Evolutionary conservation across 768 basidiomycete species (phyloP).

Genomic region (Pleurotus cornucopiae): DNA sequence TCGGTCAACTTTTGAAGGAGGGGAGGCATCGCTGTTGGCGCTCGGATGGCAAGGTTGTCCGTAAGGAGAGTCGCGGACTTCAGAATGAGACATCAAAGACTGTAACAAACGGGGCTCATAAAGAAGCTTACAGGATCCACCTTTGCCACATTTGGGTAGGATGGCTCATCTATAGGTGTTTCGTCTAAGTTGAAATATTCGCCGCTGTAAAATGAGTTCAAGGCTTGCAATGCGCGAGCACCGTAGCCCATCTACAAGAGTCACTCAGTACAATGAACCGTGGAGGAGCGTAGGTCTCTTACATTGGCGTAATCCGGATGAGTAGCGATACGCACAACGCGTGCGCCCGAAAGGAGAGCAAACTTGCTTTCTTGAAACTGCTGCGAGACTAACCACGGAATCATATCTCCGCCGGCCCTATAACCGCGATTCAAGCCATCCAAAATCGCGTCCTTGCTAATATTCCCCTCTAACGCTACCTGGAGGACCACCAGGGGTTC

Average conservation of each 20-base stretch:
- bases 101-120: neutral
- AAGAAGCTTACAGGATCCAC: slow-evolving; percentile 37
- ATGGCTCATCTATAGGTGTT: slow-evolving; percentile 40
- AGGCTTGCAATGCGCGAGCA: slow-evolving; percentile 76
- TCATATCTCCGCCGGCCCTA: slow-evolving; percentile 92
- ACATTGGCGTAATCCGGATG: slow-evolving; percentile 95
- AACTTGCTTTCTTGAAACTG: slow-evolving; percentile 97
- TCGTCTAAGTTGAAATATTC: slow-evolving; percentile 90
- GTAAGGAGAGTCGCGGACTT: slow-evolving; percentile 55
- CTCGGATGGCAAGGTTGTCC: slow-evolving; percentile 72
- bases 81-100: neutral
- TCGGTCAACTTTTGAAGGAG: slow-evolving; percentile 88
- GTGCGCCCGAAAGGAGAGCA: slow-evolving; percentile 84
- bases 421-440: slow-evolving; percentile 82
- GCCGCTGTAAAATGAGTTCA: slow-evolving; percentile 90
- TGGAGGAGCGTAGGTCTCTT: slow-evolving; percentile 22
- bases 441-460: slow-evolving; percentile 80
- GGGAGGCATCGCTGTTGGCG: slow-evolving; percentile 82
- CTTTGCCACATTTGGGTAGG: slow-evolving; percentile 54
- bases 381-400: slow-evolving; percentile 93
- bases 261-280: slow-evolving; percentile 6
- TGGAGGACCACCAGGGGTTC: slow-evolving; percentile 95
- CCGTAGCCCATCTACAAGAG: slow-evolving; percentile 90
- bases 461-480: slow-evolving; percentile 92
- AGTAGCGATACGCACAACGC: slow-evolving; percentile 89